A percentile compares a stretch with the other conserved stretches of the same genome.
Evolutionary conservation across 331 rosid genomes (phyloP).

Genomic region (Arachis monticola): DNA sequence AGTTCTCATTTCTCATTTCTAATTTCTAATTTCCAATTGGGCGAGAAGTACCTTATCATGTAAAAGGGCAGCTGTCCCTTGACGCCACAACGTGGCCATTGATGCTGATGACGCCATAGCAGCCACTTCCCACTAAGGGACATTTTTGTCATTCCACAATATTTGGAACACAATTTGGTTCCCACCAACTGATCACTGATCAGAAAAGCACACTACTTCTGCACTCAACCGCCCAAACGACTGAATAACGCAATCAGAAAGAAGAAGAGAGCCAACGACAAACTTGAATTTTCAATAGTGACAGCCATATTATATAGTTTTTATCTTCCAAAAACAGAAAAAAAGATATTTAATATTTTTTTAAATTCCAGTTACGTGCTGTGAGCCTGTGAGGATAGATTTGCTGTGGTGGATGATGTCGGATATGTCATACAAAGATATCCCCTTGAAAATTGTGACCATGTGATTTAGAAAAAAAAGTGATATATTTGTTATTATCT

Average conservation of each 20-base stretch:
- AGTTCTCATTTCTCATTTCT: too few species aligned
- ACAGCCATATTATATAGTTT: too few species aligned
- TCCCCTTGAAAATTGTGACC: slow-evolving; percentile 21
- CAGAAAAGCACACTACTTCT: not conserved
- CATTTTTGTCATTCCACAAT: too few species aligned
- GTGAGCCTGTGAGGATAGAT: slow-evolving; percentile 8
- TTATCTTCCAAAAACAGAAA: too few species aligned
- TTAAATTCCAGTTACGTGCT: not conserved
- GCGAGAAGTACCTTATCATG: too few species aligned
- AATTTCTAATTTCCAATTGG: too few species aligned
- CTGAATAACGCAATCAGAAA: not conserved
- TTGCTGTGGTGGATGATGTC: not conserved
- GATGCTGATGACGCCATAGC: too few species aligned
- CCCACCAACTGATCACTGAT: too few species aligned
- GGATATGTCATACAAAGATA: not conserved
- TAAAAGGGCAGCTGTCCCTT: too few species aligned
- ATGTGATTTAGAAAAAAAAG: not conserved
- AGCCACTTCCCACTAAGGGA: too few species aligned
- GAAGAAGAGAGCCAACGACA: slow-evolving; percentile 16
- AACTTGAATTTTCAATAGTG: not conserved
- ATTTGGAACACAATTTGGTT: too few species aligned
- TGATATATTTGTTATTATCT: not conserved
- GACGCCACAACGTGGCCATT: too few species aligned
- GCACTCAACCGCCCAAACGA: slow-evolving; percentile 6
- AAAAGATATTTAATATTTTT: not conserved